A percentile compares a stretch with the other conserved stretches of the same genome.
Conservation (phyloP, 1,284 basidiomycete species). For the Limonomyces culmigenus region DNA sequence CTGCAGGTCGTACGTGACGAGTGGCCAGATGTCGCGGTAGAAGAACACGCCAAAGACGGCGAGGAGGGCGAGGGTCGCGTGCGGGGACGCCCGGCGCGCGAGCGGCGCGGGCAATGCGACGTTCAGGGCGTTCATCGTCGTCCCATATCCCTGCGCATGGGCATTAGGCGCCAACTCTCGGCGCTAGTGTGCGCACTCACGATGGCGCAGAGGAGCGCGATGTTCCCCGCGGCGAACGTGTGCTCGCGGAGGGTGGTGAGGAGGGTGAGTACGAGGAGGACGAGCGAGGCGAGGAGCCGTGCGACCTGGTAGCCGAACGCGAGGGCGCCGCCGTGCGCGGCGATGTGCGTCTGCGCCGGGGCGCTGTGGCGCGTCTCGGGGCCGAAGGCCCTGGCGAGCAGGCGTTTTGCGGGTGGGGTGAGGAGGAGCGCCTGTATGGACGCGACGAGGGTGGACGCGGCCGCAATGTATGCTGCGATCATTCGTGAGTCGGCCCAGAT, state of each 20-base stretch:
- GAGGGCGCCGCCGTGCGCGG: slow-evolving; percentile 10
- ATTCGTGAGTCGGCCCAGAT: background rate
- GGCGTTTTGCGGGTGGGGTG: background rate
- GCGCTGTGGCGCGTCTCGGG: slow-evolving; percentile 1
- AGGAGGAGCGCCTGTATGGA: background rate
- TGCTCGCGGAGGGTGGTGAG: background rate
- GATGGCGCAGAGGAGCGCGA: background rate
- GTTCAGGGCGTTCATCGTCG: slow-evolving; percentile 9
- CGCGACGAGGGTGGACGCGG: background rate
- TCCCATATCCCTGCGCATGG: slow-evolving; percentile 6
- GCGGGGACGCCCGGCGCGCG: slow-evolving; percentile 8
- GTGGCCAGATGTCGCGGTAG: slow-evolving; percentile 34
- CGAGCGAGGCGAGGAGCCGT: slow-evolving; percentile 10
- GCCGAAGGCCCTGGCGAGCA: background rate
- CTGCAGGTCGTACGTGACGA: slow-evolving; percentile 21
- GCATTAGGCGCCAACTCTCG: no score
- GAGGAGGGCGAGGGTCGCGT: slow-evolving; percentile 18
- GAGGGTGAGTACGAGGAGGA: slow-evolving; percentile 10
- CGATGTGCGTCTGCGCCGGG: slow-evolving; percentile 8
- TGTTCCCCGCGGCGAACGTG: background rate
- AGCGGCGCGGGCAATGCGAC: slow-evolving; percentile 5
- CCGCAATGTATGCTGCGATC: background rate
- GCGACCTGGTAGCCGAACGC: slow-evolving; percentile 14
- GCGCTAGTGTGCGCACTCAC: no score
- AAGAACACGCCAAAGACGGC: slow-evolving; percentile 23